Base-by-base conservation (phyloP, 1,284 basidiomycete species). In the Gomphus bonarii region DNA sequence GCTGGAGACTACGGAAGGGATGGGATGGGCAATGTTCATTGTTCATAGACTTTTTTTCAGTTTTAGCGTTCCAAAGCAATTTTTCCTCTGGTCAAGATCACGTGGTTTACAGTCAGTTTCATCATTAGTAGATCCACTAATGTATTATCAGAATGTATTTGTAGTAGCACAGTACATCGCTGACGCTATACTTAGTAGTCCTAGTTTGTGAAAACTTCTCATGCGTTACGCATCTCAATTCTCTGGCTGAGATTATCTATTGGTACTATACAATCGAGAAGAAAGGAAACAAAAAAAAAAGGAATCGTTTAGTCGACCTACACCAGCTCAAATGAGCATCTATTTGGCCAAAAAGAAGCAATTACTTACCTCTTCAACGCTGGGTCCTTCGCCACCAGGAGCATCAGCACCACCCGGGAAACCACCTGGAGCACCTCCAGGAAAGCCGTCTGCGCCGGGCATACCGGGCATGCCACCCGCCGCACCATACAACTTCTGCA, bases 11-110 rank as follows among this genome's bases (percentile, higher is more conserved):
- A 85, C 84, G 4, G 92, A 88, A 14, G 91, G 85, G 58, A 99
- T 74, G 22, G 95, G 87, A 66, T 91, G 83, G 8, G 94, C 81
- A 71, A 97, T 91, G 71, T 99, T 95, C 95, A 99, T 99, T 60
- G 57, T 20, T n/a, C n/a, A n/a, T n/a, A n/a, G n/a, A n/a, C 35
- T 38, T 35, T 1, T 14, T n/a, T 20, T 36, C 31, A 33, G 33
- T 9, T 9, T 35, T 9, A 12, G 12, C 33, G 33, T 12, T 35
- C 10, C 33, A 35, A 35, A 9, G 33, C 33, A 35, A 9, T 10
- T 10, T 10, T 35, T 35, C 10, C 2, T 10, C 33, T 12, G 12
- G 8, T 35, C 33, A 35, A 35, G 33, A 12, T 31, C 49, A 50
- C 49, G 49, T 50, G 49, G 33, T 18, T 6, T 20, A n/a, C n/a